Percentiles rank a stretch among this genome's conserved stretches.
These are phyloP conservation scores for Clarkia xantiana DNA, from an alignment of 345 rosid species.

Conservation along the genomic window DNA sequence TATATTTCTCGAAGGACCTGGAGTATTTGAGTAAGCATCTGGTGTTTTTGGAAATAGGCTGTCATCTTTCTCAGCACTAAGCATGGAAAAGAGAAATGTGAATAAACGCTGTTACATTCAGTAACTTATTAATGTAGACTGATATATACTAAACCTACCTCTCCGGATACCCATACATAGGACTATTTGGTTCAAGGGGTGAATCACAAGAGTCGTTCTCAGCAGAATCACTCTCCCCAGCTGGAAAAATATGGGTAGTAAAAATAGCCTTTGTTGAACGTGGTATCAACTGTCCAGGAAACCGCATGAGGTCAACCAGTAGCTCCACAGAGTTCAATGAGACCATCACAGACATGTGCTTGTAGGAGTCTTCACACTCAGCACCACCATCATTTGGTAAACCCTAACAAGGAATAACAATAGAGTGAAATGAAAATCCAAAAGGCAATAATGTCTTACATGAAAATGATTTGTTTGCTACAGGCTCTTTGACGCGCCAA, in stretches of 20 bases:
- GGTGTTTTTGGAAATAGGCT: slow-evolving; percentile 41
- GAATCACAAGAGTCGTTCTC: slow-evolving; percentile 99
- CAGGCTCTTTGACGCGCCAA: too few relatives aligned
- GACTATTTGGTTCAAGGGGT: slow-evolving; percentile 97
- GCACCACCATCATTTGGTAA: slow-evolving; percentile 81
- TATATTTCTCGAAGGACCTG: slow-evolving; percentile 58
- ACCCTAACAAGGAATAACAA: slow-evolving; percentile 34
- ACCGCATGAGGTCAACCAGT: slow-evolving; percentile 94
- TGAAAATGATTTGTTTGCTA: too few relatives aligned
- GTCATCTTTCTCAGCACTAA: slow-evolving; percentile 84
- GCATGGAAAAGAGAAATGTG: slow-evolving; percentile 10
- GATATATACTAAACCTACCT: slow-evolving; percentile 69
- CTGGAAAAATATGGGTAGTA: slow-evolving; percentile 84
- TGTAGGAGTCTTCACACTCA: slow-evolving; percentile 64
- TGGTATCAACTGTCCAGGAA: slow-evolving; percentile 91
- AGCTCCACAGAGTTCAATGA: slow-evolving; percentile 71
- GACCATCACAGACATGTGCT: slow-evolving; percentile 81
- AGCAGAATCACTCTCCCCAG: slow-evolving; percentile 98
- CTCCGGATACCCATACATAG: slow-evolving; percentile 62
- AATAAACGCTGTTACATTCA: neutral
- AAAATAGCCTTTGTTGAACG: slow-evolving; percentile 65
- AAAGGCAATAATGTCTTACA: too few relatives aligned
- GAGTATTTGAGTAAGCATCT: slow-evolving; percentile 52
- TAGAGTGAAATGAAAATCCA: neutral
- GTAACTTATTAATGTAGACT: slow-evolving; percentile 6